Conservation (phyloP, 2,329 filamentous ascomycete genomes). For the Cladosporium sp. region DNA sequence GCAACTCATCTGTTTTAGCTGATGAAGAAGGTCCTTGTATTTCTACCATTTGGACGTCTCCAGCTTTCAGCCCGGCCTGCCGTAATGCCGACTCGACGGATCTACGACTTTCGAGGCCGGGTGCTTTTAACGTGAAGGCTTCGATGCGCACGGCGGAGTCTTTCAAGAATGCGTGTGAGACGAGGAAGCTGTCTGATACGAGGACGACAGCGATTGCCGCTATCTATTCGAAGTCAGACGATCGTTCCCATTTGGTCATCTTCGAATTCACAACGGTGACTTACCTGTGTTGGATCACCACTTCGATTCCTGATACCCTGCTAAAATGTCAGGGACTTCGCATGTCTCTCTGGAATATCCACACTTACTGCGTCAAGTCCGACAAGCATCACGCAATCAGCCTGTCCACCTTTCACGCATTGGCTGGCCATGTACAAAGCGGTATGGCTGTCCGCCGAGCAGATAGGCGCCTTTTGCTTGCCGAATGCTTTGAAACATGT, state of each 20-base stretch:
- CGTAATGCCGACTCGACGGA: constrained; percentile 16
- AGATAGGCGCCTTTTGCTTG: constrained; percentile 18
- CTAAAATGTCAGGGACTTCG: too few relatives aligned
- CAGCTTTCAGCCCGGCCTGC: constrained; percentile 16
- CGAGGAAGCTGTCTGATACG: constrained; percentile 24
- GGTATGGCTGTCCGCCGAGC: constrained; percentile 19
- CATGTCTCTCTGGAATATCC: too few relatives aligned
- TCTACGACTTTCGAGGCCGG: background rate
- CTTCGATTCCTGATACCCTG: background rate
- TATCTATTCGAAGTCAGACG: constrained; percentile 11
- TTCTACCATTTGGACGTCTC: constrained; percentile 21
- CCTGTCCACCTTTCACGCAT: constrained; percentile 17
- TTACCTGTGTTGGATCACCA: background rate
- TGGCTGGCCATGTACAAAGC: constrained; percentile 19
- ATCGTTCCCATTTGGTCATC: background rate
- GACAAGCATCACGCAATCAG: constrained; percentile 20
- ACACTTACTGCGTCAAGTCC: constrained; percentile 19
- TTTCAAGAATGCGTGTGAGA: constrained; percentile 24
- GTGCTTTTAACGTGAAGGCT: constrained; percentile 13
- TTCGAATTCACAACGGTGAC: too few relatives aligned
- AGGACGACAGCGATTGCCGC: constrained; percentile 20
- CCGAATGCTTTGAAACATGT: constrained; percentile 21
- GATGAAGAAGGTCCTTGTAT: constrained; percentile 5
- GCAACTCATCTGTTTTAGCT: background rate
- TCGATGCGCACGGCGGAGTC: constrained; percentile 20